Evolutionary conservation across 306 rosid genomes (phyloP).

Genomic region (Lagenaria siceraria): DNA sequence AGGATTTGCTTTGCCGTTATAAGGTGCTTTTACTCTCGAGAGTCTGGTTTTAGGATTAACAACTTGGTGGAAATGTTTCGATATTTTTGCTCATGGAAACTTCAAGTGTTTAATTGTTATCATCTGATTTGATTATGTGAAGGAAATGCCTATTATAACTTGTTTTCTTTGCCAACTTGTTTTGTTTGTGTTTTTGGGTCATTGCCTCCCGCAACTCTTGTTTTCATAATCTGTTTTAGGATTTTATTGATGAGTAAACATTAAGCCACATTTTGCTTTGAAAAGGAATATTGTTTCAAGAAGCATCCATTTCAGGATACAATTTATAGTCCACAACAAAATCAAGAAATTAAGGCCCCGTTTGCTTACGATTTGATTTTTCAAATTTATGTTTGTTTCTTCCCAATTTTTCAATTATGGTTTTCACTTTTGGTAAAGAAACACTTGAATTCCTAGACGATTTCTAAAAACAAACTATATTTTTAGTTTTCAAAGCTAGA

Average conservation of each 20-base stretch:
- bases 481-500: background rate
- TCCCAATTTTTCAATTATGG: no score
- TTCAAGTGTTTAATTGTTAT: background rate
- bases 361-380: background rate
- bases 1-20: background rate
- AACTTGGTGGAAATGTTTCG: background rate
- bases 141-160: background rate
- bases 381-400: background rate
- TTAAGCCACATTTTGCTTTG: background rate
- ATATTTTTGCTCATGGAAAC: background rate
- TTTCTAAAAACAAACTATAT: no score
- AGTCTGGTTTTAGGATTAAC: background rate
- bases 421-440: background rate
- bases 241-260: background rate
- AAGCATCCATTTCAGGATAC: background rate
- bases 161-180: background rate
- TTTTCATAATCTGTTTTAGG: background rate
- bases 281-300: background rate
- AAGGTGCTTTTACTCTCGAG: background rate
- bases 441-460: background rate
- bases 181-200: background rate
- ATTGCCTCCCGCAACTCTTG: background rate
- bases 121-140: background rate
- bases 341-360: background rate
- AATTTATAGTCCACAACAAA: background rate